Conservation (phyloP, 352 stramenopile genomes). For the Chrysophaeum taylorii region DNA sequence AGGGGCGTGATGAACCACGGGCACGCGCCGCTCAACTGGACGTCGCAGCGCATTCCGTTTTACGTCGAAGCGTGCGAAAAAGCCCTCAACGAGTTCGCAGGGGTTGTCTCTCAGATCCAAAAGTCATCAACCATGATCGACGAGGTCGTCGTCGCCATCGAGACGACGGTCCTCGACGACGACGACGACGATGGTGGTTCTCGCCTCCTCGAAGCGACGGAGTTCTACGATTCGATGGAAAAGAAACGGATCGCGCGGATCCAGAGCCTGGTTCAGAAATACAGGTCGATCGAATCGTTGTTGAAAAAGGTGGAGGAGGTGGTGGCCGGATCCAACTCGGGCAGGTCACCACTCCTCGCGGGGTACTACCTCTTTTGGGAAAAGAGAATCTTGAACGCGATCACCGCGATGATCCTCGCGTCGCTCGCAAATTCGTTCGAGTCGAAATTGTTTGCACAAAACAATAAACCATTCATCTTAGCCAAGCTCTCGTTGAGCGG, state of each 20-base stretch:
- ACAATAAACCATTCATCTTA: conserved; percentile 73
- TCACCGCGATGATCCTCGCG: conserved; percentile 87
- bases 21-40: conserved; percentile 90
- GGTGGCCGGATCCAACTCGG: conserved; percentile 78
- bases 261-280: conserved; percentile 80
- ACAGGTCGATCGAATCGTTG: conserved; percentile 73
- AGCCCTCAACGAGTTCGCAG: conserved; percentile 79
- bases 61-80: conserved; percentile 86
- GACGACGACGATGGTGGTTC: conserved; percentile 56
- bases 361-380: conserved; percentile 96
- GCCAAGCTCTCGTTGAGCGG: conserved; percentile 84
- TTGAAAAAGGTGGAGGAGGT: conserved; percentile 91
- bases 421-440: conserved; percentile 88
- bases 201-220: conserved; percentile 55
- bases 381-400: conserved; percentile 85
- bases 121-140: conserved; percentile 88
- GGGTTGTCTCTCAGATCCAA: conserved; percentile 81
- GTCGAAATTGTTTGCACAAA: conserved; percentile 51
- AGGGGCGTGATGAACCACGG: conserved; percentile 42
- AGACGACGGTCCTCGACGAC: conserved; percentile 74
- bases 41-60: conserved; percentile 82
- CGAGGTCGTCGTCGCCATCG: conserved; percentile 76
- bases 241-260: conserved; percentile 73
- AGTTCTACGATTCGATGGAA: conserved; percentile 86
- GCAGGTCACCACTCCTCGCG: conserved; percentile 68